Base-by-base conservation (phyloP, 805 yeast genomes). In the Ogataea pilisensis region DNA sequence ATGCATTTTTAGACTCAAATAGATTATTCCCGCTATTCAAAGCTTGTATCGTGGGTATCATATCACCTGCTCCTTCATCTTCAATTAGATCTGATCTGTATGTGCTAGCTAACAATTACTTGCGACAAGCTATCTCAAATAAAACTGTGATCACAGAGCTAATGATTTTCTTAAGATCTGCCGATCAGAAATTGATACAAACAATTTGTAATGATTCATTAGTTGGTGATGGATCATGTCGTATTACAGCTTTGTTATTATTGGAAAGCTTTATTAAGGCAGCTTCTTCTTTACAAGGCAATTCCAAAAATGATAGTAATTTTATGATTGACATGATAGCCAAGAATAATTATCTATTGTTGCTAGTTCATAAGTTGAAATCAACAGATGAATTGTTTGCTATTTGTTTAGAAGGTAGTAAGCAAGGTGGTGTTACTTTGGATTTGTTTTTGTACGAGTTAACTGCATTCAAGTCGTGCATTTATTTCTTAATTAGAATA, bases 21-120 rank as follows among this genome's bases (percentile, higher is more conserved):
- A 70, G 90, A 31, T 63, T 87, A 32, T 76, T 78, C 37, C 77
- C 86, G 2, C 60, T 90, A 31, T 85, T 90, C 64, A 76, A 78
- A 49, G 78, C 91, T 0, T 79, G 95, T 43, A 67, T 87, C 19
- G 71, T 73, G 41, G 95, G 96, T 4, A 76, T 91, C 3, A 69
- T 77, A 39, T 75, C 86, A 32, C 79, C 95, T 2, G 69, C 76
- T 30, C 72, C 95, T 0, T 77, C 89, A 0, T 69, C 85, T 4
- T 60, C 71, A 0, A 69, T 90, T 32, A 75, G 97, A 38, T 76
- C 95, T 0, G 93, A 89, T 54, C 68, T 91, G 34, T 91, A 91
- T 60, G 76, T 84, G 8, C 63, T 90, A 47, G 75, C 82, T 30
- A 83, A 78, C 57, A 79, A 76, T 51, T 85, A 80, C 49, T 58